phyloP scores from a whole-genome alignment of 164 flowering plant species.

The Tetrastigma voinierianum region DNA sequence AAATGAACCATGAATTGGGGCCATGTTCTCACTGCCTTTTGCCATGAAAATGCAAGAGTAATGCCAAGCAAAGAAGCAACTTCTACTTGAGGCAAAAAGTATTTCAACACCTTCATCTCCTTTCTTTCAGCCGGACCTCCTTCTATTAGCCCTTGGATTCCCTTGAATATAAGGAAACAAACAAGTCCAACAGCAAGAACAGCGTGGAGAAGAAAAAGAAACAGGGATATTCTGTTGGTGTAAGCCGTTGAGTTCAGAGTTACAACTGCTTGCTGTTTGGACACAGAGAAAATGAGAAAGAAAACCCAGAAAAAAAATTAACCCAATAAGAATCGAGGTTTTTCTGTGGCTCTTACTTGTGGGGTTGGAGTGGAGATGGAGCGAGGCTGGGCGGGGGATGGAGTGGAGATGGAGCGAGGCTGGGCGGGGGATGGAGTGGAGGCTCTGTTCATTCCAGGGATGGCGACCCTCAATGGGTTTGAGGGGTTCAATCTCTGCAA shows the following conservation, averaged over 20 bases:
- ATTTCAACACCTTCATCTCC: constrained; percentile 46
- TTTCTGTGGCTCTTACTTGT: constrained; percentile 30
- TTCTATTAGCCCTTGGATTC: constrained; percentile 50
- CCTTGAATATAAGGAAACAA: constrained; percentile 59
- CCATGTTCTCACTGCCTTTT: constrained; percentile 69
- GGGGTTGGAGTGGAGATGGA: constrained; percentile 38
- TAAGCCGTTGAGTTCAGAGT: constrained; percentile 62
- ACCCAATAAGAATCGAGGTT: background rate
- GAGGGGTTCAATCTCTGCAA: constrained; percentile 52
- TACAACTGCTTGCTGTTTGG: constrained; percentile 36
- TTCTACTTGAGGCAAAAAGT: constrained; percentile 78
- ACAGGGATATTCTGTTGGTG: constrained; percentile 66
- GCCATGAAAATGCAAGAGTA: constrained; percentile 70
- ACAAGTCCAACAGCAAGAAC: constrained; percentile 52
- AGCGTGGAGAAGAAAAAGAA: constrained; percentile 63
- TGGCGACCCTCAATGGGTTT: constrained; percentile 61
- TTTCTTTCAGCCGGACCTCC: constrained; percentile 17
- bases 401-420: constrained; percentile 24
- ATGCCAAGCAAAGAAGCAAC: constrained; percentile 67
- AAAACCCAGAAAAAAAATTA: constrained; percentile 9
- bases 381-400: constrained; percentile 22
- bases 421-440: constrained; percentile 29
- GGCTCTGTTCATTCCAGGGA: constrained; percentile 39
- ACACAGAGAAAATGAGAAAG: background rate
- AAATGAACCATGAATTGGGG: constrained; percentile 68